Conservation (phyloP, 257 asterid species). For the Anisodus tanguticus region DNA sequence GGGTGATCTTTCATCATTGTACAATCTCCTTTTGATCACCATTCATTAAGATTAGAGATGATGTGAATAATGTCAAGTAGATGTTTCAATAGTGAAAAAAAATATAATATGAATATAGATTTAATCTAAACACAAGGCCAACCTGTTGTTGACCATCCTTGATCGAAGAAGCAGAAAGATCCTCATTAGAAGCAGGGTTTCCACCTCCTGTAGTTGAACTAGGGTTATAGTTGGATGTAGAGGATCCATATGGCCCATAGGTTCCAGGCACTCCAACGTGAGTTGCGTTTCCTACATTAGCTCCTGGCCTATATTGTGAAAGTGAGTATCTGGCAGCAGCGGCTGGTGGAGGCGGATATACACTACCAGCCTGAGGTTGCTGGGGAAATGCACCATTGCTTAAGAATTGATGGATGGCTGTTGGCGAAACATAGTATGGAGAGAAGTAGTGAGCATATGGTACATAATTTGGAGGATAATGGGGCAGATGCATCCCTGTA, state of each 20-base stretch:
- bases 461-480: conserved; percentile 75
- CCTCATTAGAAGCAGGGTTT: conserved; percentile 73
- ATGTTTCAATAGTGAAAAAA: conserved; percentile 50
- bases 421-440: conserved; percentile 77
- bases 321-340: conserved; percentile 75
- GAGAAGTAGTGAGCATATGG: conserved; percentile 82
- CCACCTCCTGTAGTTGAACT: conserved; percentile 62
- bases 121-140: conserved; percentile 58
- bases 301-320: conserved; percentile 78
- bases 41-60: background rate
- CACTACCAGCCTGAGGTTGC: conserved; percentile 76
- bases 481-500: conserved; percentile 78
- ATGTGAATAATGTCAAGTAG: background rate
- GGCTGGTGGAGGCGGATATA: conserved; percentile 73
- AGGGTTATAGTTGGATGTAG: conserved; percentile 60
- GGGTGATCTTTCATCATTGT: background rate
- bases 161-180: conserved; percentile 58
- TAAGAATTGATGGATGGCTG: conserved; percentile 74
- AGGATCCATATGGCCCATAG: conserved; percentile 75
- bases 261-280: conserved; percentile 70
- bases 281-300: conserved; percentile 64
- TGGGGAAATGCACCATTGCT: conserved; percentile 78
- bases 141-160: conserved; percentile 89
- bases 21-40: background rate
- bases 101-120: conserved; percentile 64